Percentiles rank a stretch among this genome's conserved stretches.
Evolutionary conservation across 2,329 filamentous ascomycete genomes (phyloP).

Genomic region (Fusarium coffeatum): DNA sequence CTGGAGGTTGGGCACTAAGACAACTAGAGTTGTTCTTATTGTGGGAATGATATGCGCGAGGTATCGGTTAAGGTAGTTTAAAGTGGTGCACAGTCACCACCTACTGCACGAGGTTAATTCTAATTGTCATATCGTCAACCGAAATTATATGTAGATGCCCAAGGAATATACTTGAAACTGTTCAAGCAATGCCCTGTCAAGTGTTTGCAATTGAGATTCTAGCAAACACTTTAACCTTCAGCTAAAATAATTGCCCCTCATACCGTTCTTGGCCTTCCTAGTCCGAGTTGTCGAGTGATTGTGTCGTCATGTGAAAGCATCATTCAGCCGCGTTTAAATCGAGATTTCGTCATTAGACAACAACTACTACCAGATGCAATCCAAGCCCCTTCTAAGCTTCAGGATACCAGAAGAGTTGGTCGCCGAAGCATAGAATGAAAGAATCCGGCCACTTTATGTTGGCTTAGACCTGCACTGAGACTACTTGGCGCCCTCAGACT

Average conservation of each 20-base stretch:
- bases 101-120: slow-evolving; percentile 32
- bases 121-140: slow-evolving; percentile 1
- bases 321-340: slow-evolving; percentile 10
- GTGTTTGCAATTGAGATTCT: background rate
- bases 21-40: slow-evolving; percentile 20
- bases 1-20: slow-evolving; percentile 29
- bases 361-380: background rate
- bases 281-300: slow-evolving; percentile 22
- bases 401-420: background rate
- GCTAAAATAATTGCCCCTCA: background rate
- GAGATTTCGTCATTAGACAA: slow-evolving; percentile 26
- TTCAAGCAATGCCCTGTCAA: background rate
- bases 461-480: background rate
- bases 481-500: background rate
- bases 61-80: slow-evolving; percentile 33
- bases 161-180: background rate
- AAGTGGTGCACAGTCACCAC: slow-evolving; percentile 31
- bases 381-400: background rate
- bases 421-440: background rate
- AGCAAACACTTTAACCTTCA: background rate
- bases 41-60: slow-evolving; percentile 31
- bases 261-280: slow-evolving; percentile 6
- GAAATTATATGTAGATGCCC: slow-evolving; percentile 22
- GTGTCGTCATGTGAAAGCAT: slow-evolving; percentile 37
- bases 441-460: background rate